Conservation (phyloP, 2,329 filamentous ascomycete genomes). For the Diaporthe capsici region DNA sequence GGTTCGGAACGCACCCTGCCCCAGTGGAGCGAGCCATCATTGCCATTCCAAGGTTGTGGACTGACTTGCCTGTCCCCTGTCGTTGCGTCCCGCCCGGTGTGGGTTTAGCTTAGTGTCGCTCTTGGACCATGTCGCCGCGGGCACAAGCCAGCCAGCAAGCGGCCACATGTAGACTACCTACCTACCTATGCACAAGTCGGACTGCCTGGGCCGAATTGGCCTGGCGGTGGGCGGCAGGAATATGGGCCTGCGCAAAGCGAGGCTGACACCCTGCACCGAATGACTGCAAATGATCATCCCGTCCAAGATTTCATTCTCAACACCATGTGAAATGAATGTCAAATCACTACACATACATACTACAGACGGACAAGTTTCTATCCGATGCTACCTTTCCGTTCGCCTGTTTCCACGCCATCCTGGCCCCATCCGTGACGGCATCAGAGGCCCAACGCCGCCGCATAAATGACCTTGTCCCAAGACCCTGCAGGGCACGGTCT, state of each 20-base stretch:
- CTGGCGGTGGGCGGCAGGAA: not conserved
- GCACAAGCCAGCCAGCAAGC: not conserved
- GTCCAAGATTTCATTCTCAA: constrained; percentile 5
- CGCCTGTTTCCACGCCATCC: not conserved
- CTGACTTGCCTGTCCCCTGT: not conserved
- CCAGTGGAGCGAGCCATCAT: too few species aligned
- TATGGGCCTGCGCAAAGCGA: not conserved
- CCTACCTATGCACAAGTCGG: not conserved
- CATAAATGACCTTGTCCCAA: not conserved
- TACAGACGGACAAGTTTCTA: constrained; percentile 31
- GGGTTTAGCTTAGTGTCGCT: not conserved
- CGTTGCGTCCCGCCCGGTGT: not conserved
- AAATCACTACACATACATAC: constrained; percentile 30
- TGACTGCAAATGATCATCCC: not conserved
- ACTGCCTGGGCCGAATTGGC: not conserved
- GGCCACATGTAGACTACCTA: not conserved
- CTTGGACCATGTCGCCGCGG: not conserved
- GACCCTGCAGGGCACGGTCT: not conserved
- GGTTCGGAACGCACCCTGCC: too few species aligned
- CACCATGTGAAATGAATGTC: constrained; percentile 15
- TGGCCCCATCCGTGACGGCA: not conserved
- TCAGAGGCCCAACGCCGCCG: not conserved
- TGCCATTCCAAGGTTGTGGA: too few species aligned
- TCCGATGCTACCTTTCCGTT: constrained; percentile 11
- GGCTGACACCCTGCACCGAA: not conserved